These are phyloP conservation scores for Physcia stellaris DNA, from an alignment of 495 filamentous ascomycete species.

Conservation along the genomic window DNA sequence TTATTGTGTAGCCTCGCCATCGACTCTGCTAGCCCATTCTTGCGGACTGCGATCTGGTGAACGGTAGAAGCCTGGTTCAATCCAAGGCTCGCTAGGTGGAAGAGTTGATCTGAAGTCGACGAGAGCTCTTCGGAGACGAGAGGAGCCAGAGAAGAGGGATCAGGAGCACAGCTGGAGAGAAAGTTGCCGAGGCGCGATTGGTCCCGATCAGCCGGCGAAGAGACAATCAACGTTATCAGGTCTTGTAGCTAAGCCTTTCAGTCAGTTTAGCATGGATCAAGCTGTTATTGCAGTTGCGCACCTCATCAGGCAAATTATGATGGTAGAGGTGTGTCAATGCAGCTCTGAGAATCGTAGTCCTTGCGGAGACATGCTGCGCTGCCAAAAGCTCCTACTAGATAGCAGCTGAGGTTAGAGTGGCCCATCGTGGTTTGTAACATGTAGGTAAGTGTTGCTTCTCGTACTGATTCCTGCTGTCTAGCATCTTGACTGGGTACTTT, in stretches of 20 bases:
- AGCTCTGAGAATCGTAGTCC: neutral
- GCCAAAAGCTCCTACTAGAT: neutral
- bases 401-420: too few species aligned
- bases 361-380: neutral
- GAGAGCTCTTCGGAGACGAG: neutral
- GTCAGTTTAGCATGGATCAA: too few species aligned
- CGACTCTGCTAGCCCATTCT: neutral
- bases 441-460: too few species aligned
- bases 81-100: neutral
- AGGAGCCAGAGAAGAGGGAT: neutral
- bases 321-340: neutral
- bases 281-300: neutral
- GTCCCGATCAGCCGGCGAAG: neutral
- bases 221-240: neutral
- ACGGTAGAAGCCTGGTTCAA: neutral
- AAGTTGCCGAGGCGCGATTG: too few species aligned
- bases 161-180: too few species aligned
- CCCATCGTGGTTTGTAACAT: too few species aligned
- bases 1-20: neutral
- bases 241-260: too few species aligned
- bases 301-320: neutral
- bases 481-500: constrained; percentile 17
- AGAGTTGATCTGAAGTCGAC: neutral
- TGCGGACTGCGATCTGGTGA: neutral
- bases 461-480: too few species aligned